Conservation (phyloP, 2,329 filamentous ascomycete species). For the Fonsecaea nubica region DNA sequence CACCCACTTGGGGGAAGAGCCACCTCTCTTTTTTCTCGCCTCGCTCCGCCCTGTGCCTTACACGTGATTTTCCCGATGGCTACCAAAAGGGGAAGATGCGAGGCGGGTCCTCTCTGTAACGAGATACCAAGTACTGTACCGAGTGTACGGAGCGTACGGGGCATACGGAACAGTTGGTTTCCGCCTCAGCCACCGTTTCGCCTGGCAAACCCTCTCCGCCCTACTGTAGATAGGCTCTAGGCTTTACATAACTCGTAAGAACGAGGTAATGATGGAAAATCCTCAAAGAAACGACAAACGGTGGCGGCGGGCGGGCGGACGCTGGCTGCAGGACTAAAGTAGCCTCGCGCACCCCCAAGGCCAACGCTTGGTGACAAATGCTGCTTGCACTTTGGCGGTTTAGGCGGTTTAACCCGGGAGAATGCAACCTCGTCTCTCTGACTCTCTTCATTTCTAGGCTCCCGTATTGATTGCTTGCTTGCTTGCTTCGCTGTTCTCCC, state of each 20-base stretch:
- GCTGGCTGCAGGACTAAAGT: background rate
- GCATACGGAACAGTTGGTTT: background rate
- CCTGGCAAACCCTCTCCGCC: background rate
- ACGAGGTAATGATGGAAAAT: too few relatives aligned
- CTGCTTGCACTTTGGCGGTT: slow-evolving; percentile 13
- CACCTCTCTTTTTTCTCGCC: background rate
- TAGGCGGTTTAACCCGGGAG: too few relatives aligned
- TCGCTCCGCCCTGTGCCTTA: background rate
- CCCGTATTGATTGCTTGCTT: background rate
- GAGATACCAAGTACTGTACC: too few relatives aligned
- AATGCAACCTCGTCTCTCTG: background rate
- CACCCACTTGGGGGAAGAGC: background rate
- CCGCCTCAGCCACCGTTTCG: slow-evolving; percentile 5
- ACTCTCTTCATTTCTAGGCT: background rate
- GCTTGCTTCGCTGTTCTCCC: background rate
- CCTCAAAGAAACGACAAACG: too few relatives aligned
- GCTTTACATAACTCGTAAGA: too few relatives aligned
- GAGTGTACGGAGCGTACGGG: too few relatives aligned
- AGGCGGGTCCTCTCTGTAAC: background rate
- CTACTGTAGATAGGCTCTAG: too few relatives aligned
- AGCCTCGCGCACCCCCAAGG: background rate
- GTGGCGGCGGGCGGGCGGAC: too few relatives aligned
- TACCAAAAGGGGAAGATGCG: slow-evolving; percentile 14
- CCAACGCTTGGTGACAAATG: slow-evolving; percentile 25
- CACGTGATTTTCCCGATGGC: slow-evolving; percentile 24